Base-by-base conservation (phyloP, 208 protist genomes). In the Acanthamoeba lenticulata region DNA sequence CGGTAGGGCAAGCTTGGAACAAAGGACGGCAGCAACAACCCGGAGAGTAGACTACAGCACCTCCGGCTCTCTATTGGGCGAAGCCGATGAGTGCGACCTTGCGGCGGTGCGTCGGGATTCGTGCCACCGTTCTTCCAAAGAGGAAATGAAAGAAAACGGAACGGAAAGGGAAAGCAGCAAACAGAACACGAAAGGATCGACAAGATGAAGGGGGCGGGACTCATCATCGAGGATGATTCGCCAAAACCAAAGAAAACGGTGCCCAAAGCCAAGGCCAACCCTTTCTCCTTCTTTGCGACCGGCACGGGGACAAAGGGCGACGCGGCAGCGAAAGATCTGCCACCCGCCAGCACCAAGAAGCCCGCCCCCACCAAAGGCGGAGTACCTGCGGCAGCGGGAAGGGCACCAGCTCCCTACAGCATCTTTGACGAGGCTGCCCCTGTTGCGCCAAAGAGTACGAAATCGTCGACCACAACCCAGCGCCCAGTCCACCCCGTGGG, bases 281-380 rank as follows among this genome's bases (percentile, higher is more conserved):
- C 74, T 2, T 85, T 85, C 45, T 85, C 74, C 27, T 85, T 85
- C 74, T 85, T 85, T 55, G 74, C 72, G 17, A 7, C 74, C n/a
- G n/a, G n/a, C n/a, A n/a, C n/a, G n/a, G n/a, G n/a, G n/a, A n/a
- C n/a, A n/a, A n/a, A n/a, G n/a, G n/a, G n/a, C n/a, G n/a, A n/a
- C n/a, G n/a, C n/a, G n/a, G n/a, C n/a, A n/a, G n/a, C n/a, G n/a
- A n/a, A n/a, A n/a, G n/a, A n/a, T 79, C 69, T 38, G 27, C 69
- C 69, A 79, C 6, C n/a, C n/a, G n/a, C n/a, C n/a, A n/a, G n/a
- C n/a, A n/a, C n/a, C n/a, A n/a, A n/a, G n/a, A n/a, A n/a, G n/a
- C n/a, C n/a, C n/a, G n/a, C n/a, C n/a, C n/a, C n/a, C n/a, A n/a
- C n/a, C n/a, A 60, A 11, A n/a, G 36, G 29, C 3, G 27, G 24